Conservation (phyloP, 2,329 filamentous ascomycete genomes). For the Pseudogymnoascus sp. region DNA sequence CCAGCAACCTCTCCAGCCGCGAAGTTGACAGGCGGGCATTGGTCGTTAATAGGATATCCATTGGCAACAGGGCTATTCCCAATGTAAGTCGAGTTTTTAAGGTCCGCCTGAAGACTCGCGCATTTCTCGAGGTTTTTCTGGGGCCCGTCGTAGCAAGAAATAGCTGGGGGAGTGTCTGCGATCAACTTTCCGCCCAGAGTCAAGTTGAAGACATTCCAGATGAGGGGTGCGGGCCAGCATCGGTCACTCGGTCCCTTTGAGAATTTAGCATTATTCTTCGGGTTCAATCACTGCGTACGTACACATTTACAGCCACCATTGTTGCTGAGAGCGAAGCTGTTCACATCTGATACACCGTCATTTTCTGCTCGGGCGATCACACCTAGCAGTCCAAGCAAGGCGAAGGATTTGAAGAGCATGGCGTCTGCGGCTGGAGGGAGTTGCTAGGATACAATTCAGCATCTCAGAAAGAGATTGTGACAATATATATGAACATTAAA, state of each 20-base stretch:
- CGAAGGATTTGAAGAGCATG: background rate
- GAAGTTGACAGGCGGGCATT: constrained; percentile 30
- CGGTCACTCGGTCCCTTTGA: background rate
- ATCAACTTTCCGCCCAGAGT: constrained; percentile 28
- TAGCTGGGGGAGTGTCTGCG: constrained; percentile 25
- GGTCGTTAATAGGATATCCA: constrained; percentile 37
- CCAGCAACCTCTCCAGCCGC: constrained; percentile 17
- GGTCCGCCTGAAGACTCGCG: constrained; percentile 20
- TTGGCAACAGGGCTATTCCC: constrained; percentile 29
- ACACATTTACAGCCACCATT: constrained; percentile 2
- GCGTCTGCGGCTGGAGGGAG: background rate
- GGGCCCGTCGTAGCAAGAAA: constrained; percentile 28
- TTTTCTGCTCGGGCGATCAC: background rate
- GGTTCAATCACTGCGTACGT: background rate
- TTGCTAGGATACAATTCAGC: background rate
- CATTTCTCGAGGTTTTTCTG: constrained; percentile 28
- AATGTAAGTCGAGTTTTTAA: constrained; percentile 30
- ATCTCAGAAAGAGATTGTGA: background rate
- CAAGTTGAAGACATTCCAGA: constrained; percentile 28
- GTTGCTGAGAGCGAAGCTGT: background rate
- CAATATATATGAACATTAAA: background rate
- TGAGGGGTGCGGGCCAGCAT: constrained; percentile 28
- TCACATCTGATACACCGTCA: background rate
- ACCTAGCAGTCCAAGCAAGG: background rate
- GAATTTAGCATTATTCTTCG: background rate